Evolutionary conservation across 192 early-diverging fungal genomes (phyloP).

Genomic region (Backusella psychrophila): DNA sequence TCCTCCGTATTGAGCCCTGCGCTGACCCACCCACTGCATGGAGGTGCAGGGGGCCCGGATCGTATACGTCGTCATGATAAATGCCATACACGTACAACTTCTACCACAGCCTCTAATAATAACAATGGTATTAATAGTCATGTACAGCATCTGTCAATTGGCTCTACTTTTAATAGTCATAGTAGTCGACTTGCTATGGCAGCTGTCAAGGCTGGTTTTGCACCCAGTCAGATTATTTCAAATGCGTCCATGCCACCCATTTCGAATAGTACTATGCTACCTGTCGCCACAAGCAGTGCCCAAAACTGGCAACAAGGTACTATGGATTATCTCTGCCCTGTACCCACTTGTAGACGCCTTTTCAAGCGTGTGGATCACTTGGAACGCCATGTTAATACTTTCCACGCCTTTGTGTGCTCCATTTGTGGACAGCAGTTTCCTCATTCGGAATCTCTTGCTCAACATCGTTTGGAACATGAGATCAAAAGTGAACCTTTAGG

Average conservation of each 20-base stretch:
- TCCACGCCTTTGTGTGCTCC: constrained; percentile 3
- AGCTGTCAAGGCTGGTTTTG: constrained; percentile 20
- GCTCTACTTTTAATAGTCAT: not conserved
- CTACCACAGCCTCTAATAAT: constrained; percentile 3
- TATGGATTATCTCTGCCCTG: constrained; percentile 5
- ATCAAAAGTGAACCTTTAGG: not conserved
- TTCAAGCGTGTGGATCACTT: constrained; percentile 5
- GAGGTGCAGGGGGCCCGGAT: constrained; percentile 11
- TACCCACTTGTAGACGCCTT: not conserved
- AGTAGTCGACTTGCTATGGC: constrained; percentile 27
- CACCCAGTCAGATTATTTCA: constrained; percentile 2
- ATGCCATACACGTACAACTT: constrained; percentile 24
- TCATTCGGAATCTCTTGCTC: constrained; percentile 8
- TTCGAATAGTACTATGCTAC: not conserved
- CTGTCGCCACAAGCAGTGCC: not conserved
- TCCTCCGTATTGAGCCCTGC: constrained; percentile 3
- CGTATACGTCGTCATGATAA: constrained; percentile 28
- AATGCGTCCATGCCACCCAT: not conserved
- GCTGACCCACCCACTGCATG: not conserved
- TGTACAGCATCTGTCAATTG: constrained; percentile 5
- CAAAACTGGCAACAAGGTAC: not conserved
- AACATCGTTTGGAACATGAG: constrained; percentile 10
- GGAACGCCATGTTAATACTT: not conserved
- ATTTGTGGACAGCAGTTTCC: constrained; percentile 15
- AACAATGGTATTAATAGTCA: not conserved